These are phyloP conservation scores for Neonothopanus nambi DNA, from an alignment of 1,284 basidiomycete genomes.

Conservation along the genomic window DNA sequence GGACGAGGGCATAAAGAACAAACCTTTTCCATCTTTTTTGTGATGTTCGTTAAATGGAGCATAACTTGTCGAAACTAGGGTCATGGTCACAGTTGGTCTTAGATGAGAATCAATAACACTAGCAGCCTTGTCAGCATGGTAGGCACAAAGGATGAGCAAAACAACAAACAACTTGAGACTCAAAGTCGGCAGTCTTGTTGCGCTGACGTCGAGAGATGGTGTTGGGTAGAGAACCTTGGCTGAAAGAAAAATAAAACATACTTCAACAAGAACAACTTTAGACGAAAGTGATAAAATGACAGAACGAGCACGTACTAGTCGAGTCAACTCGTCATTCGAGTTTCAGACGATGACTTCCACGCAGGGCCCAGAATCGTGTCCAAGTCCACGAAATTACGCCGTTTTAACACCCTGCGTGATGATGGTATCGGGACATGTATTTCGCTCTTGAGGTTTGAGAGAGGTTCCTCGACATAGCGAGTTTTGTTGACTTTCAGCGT, in stretches of 20 bases:
- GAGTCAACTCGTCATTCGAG: slow-evolving; percentile 82
- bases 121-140: slow-evolving; percentile 88
- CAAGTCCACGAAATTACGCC: slow-evolving; percentile 93
- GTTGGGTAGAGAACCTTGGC: slow-evolving; percentile 74
- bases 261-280: slow-evolving; percentile 36
- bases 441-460: slow-evolving; percentile 92
- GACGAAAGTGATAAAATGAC: slow-evolving; percentile 4
- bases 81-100: slow-evolving; percentile 88
- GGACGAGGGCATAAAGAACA: slow-evolving; percentile 12
- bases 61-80: slow-evolving; percentile 93
- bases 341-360: slow-evolving; percentile 91
- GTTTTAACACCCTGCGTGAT: slow-evolving; percentile 40
- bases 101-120: slow-evolving; percentile 31
- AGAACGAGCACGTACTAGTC: no score
- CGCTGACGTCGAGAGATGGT: slow-evolving; percentile 88
- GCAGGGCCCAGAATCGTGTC: slow-evolving; percentile 92
- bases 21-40: slow-evolving; percentile 90
- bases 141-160: slow-evolving; percentile 94
- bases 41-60: slow-evolving; percentile 96
- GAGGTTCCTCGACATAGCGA: slow-evolving; percentile 90
- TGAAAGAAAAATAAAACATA: slow-evolving; percentile 81
- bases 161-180: slow-evolving; percentile 88
- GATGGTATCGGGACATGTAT: slow-evolving; percentile 71
- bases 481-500: slow-evolving; percentile 95
- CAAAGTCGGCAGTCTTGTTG: slow-evolving; percentile 71